phyloP scores from a whole-genome alignment of 192 early-diverging fungal species.

The Rhizoclosmatium globosum region DNA sequence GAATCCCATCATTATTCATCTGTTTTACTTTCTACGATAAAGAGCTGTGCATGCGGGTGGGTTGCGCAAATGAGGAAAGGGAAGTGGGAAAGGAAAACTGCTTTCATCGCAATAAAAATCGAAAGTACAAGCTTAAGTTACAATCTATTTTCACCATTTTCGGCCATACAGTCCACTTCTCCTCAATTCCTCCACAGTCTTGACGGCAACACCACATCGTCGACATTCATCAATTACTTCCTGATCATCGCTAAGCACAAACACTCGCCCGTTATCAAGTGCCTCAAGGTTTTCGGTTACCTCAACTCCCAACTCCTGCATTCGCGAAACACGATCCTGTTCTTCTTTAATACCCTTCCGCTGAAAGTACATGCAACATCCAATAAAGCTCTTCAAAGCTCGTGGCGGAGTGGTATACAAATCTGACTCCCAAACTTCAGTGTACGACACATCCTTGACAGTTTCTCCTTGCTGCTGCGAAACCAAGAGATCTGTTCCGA shows the following conservation, averaged over 20 bases:
- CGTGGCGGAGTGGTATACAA: background rate
- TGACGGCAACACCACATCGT: slow-evolving; percentile 25
- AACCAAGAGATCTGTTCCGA: slow-evolving; percentile 40
- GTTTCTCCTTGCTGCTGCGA: slow-evolving; percentile 45
- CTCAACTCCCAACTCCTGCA: slow-evolving; percentile 17
- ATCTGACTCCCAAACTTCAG: background rate
- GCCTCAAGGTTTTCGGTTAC: background rate
- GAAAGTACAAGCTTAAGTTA: no score
- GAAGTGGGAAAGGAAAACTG: no score
- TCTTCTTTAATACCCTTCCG: background rate
- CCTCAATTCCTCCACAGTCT: slow-evolving; percentile 16
- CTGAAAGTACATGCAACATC: background rate
- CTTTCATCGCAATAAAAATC: no score
- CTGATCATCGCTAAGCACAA: slow-evolving; percentile 19
- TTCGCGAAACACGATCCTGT: background rate
- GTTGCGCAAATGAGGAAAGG: no score
- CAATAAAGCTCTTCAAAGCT: slow-evolving; percentile 13
- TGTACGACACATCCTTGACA: slow-evolving; percentile 8
- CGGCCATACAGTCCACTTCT: background rate
- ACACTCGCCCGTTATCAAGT: background rate
- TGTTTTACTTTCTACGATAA: no score
- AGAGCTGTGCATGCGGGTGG: no score
- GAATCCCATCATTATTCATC: no score
- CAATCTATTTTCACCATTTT: background rate
- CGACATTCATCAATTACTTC: slow-evolving; percentile 20